A percentile compares a stretch with the other conserved stretches of the same genome.
phyloP scores from a whole-genome alignment of 1,284 basidiomycete genomes.

The Rhodotorula glutinis region DNA sequence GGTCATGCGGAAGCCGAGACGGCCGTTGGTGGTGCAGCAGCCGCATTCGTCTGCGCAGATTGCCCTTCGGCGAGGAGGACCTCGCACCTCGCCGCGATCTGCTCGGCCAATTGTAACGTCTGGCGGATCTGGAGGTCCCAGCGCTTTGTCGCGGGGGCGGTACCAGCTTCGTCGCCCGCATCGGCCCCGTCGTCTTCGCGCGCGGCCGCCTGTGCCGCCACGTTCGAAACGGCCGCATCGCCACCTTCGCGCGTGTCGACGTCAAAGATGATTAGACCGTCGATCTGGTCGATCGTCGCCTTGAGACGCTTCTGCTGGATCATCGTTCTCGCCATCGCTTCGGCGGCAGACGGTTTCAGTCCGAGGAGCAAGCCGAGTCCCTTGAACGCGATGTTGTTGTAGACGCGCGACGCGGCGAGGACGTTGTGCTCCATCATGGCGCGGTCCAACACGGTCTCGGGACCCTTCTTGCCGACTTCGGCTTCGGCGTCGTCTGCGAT shows the following conservation, averaged over 20 bases:
- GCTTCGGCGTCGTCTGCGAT: constrained; percentile 55
- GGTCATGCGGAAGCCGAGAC: not conserved
- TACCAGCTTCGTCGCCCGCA: constrained; percentile 17
- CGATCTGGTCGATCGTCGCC: constrained; percentile 44
- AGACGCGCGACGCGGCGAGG: constrained; percentile 76
- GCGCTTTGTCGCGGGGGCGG: constrained; percentile 32
- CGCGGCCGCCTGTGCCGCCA: constrained; percentile 47
- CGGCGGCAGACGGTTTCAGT: constrained; percentile 63
- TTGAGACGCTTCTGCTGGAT: constrained; percentile 42
- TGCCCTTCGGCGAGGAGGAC: constrained; percentile 15
- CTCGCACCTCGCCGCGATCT: constrained; percentile 37
- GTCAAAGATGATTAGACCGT: constrained; percentile 41
- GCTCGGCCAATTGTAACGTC: constrained; percentile 35
- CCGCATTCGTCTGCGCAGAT: not conserved
- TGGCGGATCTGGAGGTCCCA: constrained; percentile 38
- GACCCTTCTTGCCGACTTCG: constrained; percentile 68
- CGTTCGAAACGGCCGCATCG: constrained; percentile 32
- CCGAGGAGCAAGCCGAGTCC: constrained; percentile 81
- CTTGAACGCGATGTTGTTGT: constrained; percentile 76
- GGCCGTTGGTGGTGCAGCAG: not conserved
- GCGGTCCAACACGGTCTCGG: constrained; percentile 91
- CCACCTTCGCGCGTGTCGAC: constrained; percentile 19
- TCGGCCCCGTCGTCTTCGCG: constrained; percentile 48
- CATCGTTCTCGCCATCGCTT: constrained; percentile 45
- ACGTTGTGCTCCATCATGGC: constrained; percentile 99